phyloP scores from a whole-genome alignment of 1,139 yeast genomes.

The Hansenula sp. region DNA sequence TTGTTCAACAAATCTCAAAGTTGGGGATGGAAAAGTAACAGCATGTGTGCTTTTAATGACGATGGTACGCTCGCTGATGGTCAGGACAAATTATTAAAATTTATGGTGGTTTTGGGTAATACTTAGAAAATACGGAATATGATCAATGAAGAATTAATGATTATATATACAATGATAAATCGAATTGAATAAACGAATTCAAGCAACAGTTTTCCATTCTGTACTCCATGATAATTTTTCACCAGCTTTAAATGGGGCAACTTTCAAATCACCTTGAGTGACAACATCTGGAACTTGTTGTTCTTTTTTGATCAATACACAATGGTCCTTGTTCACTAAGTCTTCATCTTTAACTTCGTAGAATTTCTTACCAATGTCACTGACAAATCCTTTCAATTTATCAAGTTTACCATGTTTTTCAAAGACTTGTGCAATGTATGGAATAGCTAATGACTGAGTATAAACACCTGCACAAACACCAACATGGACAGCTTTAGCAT shows the following conservation, averaged over 20 bases:
- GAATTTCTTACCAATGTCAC: slow-evolving; percentile 66
- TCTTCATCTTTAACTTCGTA: slow-evolving; percentile 50
- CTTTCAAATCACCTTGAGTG: slow-evolving; percentile 41
- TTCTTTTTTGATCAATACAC: slow-evolving; percentile 46
- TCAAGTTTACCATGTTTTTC: slow-evolving; percentile 61
- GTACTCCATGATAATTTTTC: slow-evolving; percentile 68
- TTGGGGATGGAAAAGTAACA: slow-evolving; percentile 54
- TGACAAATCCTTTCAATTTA: slow-evolving; percentile 67
- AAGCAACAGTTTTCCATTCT: slow-evolving; percentile 52
- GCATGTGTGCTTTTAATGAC: slow-evolving; percentile 42
- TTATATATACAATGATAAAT: no score
- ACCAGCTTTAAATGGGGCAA: slow-evolving; percentile 92
- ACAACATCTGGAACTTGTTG: slow-evolving; percentile 58
- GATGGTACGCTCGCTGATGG: slow-evolving; percentile 37
- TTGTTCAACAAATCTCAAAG: slow-evolving; percentile 46
- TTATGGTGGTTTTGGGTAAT: slow-evolving; percentile 45
- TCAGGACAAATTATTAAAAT: slow-evolving; percentile 37
- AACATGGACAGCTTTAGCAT: slow-evolving; percentile 66
- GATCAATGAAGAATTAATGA: not conserved
- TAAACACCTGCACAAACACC: slow-evolving; percentile 98
- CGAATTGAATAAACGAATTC: not conserved
- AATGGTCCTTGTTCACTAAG: slow-evolving; percentile 41
- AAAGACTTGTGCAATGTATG: slow-evolving; percentile 85
- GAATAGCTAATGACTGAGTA: slow-evolving; percentile 79
- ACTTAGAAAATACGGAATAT: slow-evolving; percentile 19